Evolutionary conservation across 1,284 basidiomycete species (phyloP), one percentile per base, ranked within the genome.

Genomic region (Ganoderma sinense): DNA sequence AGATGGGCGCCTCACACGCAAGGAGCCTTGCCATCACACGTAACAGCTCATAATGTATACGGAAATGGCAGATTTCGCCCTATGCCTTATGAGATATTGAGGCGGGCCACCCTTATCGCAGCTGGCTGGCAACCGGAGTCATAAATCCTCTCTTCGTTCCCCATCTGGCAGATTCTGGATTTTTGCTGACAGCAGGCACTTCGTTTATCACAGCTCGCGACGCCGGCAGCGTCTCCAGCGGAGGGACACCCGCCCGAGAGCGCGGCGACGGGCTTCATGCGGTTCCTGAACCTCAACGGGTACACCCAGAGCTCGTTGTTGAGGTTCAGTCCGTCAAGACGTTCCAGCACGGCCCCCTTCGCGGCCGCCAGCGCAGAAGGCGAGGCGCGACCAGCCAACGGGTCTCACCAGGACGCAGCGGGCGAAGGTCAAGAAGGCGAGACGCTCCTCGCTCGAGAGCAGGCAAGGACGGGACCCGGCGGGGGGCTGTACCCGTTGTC

Each of bases 401-500:
- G 65, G 51, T 23, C 33, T 45, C 65, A 36, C n/a, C 58, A 65
- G 29, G 67, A 73, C 18, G 66, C 64, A 20, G 62, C 40, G 53
- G 63, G 55, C 53, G 45, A 60, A 55, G 63, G 65, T n/a, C 14
- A 60, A 51, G 69, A 18, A 43, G 36, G 65, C 36, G 62, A 45
- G 3, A 36, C 39, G 66, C 7, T 66, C 61, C 63, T 69, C 65
- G 64, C 69, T 66, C 61, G 53, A 39, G 67, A 66, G 65, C 65
- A 68, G 67, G 36, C 73, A 41, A 55, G 64, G 36, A 58, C 55
- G 14, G 53, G 16, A 65, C 58, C 71, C 2, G 69, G 63, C 31
- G 64, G 66, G 66, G 68, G 69, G 71, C 64, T 67, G 62, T 88
- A 84, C 74, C 80, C 86, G 61, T 74, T 92, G 73, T 89, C 90